These are phyloP conservation scores for Novymonas esmeraldas DNA, from an alignment of 208 protist species.

Conservation along the genomic window DNA sequence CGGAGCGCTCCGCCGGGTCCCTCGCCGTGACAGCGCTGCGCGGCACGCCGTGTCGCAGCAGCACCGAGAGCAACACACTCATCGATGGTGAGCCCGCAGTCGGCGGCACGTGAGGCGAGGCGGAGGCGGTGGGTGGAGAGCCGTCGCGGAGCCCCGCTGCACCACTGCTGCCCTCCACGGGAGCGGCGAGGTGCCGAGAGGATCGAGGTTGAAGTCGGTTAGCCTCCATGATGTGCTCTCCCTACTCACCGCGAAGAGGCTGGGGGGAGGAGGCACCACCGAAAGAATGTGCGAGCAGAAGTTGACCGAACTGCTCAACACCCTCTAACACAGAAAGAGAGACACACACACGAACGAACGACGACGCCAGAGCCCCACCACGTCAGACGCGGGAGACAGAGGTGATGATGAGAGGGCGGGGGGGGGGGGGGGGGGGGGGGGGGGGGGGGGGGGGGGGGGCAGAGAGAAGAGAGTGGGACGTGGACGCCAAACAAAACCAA, in stretches of 20 bases:
- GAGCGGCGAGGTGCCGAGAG: not conserved
- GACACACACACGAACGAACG: not conserved
- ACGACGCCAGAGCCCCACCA: not conserved
- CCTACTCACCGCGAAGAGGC: no score
- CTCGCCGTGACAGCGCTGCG: not conserved
- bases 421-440: no score
- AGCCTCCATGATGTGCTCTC: conserved; percentile 5
- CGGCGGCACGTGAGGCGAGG: not conserved
- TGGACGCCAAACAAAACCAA: no score
- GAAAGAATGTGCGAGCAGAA: no score
- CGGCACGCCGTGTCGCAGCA: conserved; percentile 3
- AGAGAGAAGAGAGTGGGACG: no score
- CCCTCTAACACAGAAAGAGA: not conserved
- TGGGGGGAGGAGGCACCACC: no score
- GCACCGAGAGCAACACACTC: conserved; percentile 22
- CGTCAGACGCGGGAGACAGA: no score
- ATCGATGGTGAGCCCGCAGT: not conserved
- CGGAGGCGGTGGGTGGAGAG: not conserved
- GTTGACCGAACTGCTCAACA: no score
- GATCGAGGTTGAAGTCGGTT: not conserved
- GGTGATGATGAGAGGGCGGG: not conserved
- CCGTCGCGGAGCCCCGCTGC: not conserved
- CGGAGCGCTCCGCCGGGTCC: conserved; percentile 2
- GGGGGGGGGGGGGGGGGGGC: no score
- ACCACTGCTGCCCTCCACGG: not conserved